Base-by-base conservation (phyloP, 768 basidiomycete species). In the Sarcodon aspratus region DNA sequence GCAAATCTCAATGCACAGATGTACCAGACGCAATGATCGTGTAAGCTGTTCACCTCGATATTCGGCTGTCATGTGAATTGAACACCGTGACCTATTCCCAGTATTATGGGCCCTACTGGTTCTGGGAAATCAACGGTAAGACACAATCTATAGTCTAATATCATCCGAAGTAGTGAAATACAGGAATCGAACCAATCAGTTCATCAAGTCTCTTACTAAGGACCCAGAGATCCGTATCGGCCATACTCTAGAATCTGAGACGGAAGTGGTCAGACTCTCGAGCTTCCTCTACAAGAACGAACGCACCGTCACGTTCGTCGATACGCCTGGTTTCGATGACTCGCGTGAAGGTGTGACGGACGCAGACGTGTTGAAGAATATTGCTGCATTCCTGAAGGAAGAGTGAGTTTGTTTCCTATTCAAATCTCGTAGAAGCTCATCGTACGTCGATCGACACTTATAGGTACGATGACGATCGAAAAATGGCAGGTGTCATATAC, bases 281-380 rank as follows among this genome's bases (percentile, higher is more conserved):
- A 10, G 38, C 1, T 50, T 48, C 13, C 54, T 54, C 50, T 35
- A 47, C 15, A 43, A 57, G 36, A 47, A 55, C 35, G 59, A 50
- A 10, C 37, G 48, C 21, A 46, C 17, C n/a, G 63, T 79, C 33
- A 69, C 61, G 1, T 55, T 81, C n/a, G 70, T 81, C 44, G 79
- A 81, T 54, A 80, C 79, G 0, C 79, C 79, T 0, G 79, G 78
- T 7, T 80, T 80, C 50, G 78, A 78, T 52, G 77, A 80, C 55
- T 73, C 75, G 3, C 65, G 59, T 3, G 40, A 47, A 10, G 21
- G 5, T n/a, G 5, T 27, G 21, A 36, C 36, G 9, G 57, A 58
- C 35, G 27, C 46, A 32, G 56, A 59, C 13, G 38, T 57, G 15
- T 40, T 55, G 17, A 55, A 47, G 37, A 37, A 36, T 21, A 55